Evolutionary conservation across 1,139 yeast species (phyloP), one percentile per base, ranked within the genome.

Genomic region (Blastobotrys raffinosifermentans): DNA sequence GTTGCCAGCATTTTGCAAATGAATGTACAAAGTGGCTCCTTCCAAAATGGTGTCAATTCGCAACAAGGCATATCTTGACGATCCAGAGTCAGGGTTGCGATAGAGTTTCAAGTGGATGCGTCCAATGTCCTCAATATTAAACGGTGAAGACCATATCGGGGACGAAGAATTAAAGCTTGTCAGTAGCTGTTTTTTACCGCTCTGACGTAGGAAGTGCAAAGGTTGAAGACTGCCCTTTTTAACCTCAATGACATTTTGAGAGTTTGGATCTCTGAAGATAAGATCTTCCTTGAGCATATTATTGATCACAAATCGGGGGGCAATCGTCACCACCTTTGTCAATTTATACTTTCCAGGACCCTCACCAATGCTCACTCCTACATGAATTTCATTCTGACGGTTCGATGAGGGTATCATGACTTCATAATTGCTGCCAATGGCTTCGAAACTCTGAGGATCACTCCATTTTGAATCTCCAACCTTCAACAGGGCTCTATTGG

Each of bases 111-210:
- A 67, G 54, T 73, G 83, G 0, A 83, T 65, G 41, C 84, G 80
- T 4, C 98, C 98, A 38, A 87, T 73, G 53, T 89, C 94, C 40
- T 81, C 78, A 46, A 91, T 75, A 19, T 73, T 71, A 57, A 91
- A 87, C 1, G 97, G 94, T 0, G 96, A 80, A 1, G 96, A 82
- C 94, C 96, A 87, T 26, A 72, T 69, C 2, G 79, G 69, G 4
- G 73, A 68, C 1, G 72, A 63, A 4, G 80, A 82, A 2, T 73
- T 60, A 49, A 82, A 79, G 37, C 81, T 74, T 17, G 80, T 53
- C 45, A 72, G 56, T 21, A 83, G 58, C 49, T 78, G 82, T 55
- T 79, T 81, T 19, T 54, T 57, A 7, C 52, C 54, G n/a, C 54
- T 51, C 19, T 53, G 60, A 22, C 79, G 72, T 52, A 84, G 61